These are phyloP conservation scores for Macaranga tanarius DNA, from an alignment of 441 rosid genomes.

Conservation along the genomic window DNA sequence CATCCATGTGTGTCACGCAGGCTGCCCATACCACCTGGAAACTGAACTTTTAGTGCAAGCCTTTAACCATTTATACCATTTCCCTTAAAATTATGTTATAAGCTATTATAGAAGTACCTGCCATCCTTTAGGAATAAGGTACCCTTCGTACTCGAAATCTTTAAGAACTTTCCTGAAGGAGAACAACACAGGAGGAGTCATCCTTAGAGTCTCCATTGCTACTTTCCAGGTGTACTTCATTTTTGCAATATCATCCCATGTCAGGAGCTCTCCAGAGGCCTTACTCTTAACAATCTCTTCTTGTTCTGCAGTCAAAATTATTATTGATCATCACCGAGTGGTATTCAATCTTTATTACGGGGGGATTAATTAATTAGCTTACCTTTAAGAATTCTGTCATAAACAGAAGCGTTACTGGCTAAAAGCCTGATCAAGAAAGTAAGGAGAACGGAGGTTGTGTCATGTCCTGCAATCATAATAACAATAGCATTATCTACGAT, in stretches of 20 bases:
- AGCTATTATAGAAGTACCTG: constrained; percentile 18
- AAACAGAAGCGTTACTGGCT: constrained; percentile 20
- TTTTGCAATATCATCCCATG: constrained; percentile 33
- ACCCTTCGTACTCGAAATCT: constrained; percentile 32
- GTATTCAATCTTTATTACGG: too few species aligned
- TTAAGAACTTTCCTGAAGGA: constrained; percentile 24
- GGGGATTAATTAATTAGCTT: neutral
- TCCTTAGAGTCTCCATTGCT: constrained; percentile 35
- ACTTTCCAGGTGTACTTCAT: constrained; percentile 42
- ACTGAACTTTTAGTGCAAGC: neutral
- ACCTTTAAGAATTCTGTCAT: constrained; percentile 24
- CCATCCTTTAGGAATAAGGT: constrained; percentile 36
- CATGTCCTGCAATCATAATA: constrained; percentile 32
- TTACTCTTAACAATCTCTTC: constrained; percentile 28
- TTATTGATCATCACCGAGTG: neutral
- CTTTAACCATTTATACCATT: neutral
- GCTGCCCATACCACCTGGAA: constrained; percentile 27
- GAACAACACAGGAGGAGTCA: constrained; percentile 27
- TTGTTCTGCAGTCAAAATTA: constrained; percentile 21
- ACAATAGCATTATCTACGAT: constrained; percentile 21
- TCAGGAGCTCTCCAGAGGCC: constrained; percentile 7
- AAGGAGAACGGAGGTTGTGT: constrained; percentile 27
- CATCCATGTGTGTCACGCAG: constrained; percentile 33
- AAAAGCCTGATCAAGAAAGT: constrained; percentile 25
- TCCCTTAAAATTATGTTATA: neutral